phyloP scores from a whole-genome alignment of 2,329 filamentous ascomycete species.

The Zymoseptoria tritici region DNA sequence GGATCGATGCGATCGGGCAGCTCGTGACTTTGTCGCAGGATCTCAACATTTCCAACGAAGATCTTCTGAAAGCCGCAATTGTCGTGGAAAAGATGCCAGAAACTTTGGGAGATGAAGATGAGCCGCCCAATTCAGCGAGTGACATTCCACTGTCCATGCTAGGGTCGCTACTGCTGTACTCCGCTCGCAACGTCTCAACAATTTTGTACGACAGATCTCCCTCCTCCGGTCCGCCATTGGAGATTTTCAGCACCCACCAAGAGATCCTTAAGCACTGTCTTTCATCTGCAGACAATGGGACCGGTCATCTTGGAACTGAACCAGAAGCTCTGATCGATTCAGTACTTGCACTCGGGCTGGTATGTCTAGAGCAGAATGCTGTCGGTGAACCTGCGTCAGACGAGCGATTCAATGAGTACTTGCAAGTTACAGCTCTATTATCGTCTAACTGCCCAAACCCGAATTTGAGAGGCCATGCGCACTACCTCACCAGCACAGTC shows the following conservation, averaged over 20 bases:
- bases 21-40: constrained; percentile 60
- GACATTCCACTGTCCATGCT: constrained; percentile 51
- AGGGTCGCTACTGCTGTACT: constrained; percentile 47
- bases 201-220: constrained; percentile 41
- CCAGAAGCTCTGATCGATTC: constrained; percentile 49
- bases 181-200: constrained; percentile 44
- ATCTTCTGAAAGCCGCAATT: constrained; percentile 40
- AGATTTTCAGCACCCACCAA: constrained; percentile 49
- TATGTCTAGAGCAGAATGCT: constrained; percentile 41
- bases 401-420: constrained; percentile 46
- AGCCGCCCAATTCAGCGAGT: constrained; percentile 44
- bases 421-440: constrained; percentile 43
- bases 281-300: constrained; percentile 28
- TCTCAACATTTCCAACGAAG: constrained; percentile 42
- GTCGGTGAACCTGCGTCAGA: constrained; percentile 43
- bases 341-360: constrained; percentile 45
- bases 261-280: constrained; percentile 47
- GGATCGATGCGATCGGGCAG: constrained; percentile 63
- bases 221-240: constrained; percentile 26
- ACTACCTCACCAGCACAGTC: constrained; percentile 43
- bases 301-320: constrained; percentile 36
- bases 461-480: constrained; percentile 41
- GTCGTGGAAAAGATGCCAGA: constrained; percentile 34
- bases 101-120: constrained; percentile 42
- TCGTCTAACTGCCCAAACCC: constrained; percentile 43